These are phyloP conservation scores for Albatrellus ellisii DNA, from an alignment of 768 basidiomycete species.

Conservation along the genomic window DNA sequence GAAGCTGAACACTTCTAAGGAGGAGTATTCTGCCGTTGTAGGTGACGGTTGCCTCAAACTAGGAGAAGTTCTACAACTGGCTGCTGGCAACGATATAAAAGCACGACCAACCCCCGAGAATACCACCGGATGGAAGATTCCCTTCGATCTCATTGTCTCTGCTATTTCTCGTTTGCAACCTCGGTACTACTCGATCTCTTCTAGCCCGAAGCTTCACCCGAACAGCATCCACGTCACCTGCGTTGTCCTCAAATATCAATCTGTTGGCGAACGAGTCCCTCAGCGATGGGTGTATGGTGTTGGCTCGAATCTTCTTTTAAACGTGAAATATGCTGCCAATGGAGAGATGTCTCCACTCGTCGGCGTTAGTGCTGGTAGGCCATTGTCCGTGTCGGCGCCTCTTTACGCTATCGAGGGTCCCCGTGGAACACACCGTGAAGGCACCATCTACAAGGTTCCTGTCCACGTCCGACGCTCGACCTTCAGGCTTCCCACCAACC, in stretches of 20 bases:
- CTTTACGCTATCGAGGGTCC: constrained; percentile 85
- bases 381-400: constrained; percentile 37
- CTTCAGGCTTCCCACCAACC: constrained; percentile 94
- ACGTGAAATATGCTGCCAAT: constrained; percentile 69
- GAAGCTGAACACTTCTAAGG: constrained; percentile 77
- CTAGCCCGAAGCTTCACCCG: constrained; percentile 87
- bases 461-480: constrained; percentile 93
- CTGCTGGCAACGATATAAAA: constrained; percentile 64
- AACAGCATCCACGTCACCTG: constrained; percentile 86
- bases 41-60: constrained; percentile 79
- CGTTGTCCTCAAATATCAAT: constrained; percentile 90
- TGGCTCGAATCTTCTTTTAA: constrained; percentile 90
- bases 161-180: constrained; percentile 90
- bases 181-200: constrained; percentile 97
- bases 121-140: constrained; percentile 80
- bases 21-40: constrained; percentile 68
- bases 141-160: constrained; percentile 94
- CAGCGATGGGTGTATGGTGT: constrained; percentile 76
- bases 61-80: constrained; percentile 85
- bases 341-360: constrained; percentile 40
- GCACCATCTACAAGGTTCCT: constrained; percentile 69
- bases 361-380: constrained; percentile 20
- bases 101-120: constrained; percentile 49
- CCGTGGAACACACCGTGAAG: constrained; percentile 66
- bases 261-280: constrained; percentile 36